Evolutionary conservation across 2,329 filamentous ascomycete species (phyloP), one percentile per base, ranked within the genome.

Genomic region (Ceratocystis cubensis): DNA sequence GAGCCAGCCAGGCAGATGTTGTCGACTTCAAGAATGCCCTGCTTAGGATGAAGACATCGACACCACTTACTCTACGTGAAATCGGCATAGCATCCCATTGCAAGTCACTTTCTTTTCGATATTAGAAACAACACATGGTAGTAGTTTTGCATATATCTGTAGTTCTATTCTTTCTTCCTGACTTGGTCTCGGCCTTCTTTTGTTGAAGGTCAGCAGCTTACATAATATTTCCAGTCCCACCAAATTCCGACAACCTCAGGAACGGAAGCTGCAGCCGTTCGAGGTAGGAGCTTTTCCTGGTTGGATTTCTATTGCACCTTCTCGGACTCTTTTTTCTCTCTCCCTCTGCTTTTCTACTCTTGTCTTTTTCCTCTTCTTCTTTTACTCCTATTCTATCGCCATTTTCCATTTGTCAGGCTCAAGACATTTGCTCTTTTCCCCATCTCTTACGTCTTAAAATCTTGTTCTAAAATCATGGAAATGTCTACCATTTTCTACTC

Each of bases 171-270:
- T 8, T 15, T n/a, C 30, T 28, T n/a, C 25, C 37, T 33, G 10
- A 46, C 17, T 20, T 28, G n/a, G 25, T 15, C 50, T 28, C 37
- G 22, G 25, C 61, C 20, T n/a, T 45, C 61, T 44, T 17, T 25
- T 13, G 20, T 30, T 57, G 53, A 28, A 10, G 13, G 8, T 6
- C 53, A 10, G 53, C 53, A 10, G 53, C n/a, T 57, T 57, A 57
- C 53, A 57, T 57, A 57, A 57, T 57, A n/a, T 30, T 57, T 33
- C 25, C 33, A 30, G 53, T 57, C 53, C 53, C 53, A 57, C 53
- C 53, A 57, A 57, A 10, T 33, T n/a, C 17, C 53, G 33, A 57
- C 53, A 10, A 17, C 53, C 25, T 57, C 17, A 50, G 46, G 10
- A 22, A 28, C 53, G 20, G 6, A 20, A 44, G 44, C 61, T 44